Conservation (phyloP, 306 rosid species). For the Vigna angularis region DNA sequence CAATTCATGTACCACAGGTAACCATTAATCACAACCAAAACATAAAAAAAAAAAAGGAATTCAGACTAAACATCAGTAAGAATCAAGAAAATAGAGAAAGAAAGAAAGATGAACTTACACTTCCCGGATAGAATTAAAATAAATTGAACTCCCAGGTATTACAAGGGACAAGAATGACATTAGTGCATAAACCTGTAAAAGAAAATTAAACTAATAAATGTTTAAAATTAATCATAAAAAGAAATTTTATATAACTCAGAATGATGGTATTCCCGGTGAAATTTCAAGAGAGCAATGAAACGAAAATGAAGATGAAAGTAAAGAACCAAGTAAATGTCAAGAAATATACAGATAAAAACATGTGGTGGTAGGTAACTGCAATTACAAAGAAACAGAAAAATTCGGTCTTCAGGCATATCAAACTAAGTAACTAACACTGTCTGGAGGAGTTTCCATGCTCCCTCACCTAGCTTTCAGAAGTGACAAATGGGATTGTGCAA, state of each 20-base stretch:
- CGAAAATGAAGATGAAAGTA: conserved; percentile 2
- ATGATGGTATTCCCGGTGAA: conserved; percentile 25
- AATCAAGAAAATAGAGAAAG: conserved; percentile 27
- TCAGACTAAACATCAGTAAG: conserved; percentile 31
- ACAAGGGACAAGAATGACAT: conserved; percentile 96
- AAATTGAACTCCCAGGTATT: conserved; percentile 73
- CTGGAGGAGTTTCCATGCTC: not conserved
- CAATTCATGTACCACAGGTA: conserved; percentile 4
- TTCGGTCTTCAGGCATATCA: not conserved
- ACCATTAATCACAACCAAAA: conserved; percentile 28
- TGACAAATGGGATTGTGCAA: not conserved
- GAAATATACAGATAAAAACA: not conserved
- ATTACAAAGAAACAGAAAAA: conserved; percentile 24
- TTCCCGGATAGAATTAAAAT: conserved; percentile 90
- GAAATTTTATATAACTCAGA: conserved; percentile 20
- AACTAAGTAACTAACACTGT: not conserved
- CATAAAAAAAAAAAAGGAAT: conserved; percentile 10
- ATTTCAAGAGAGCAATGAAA: not conserved
- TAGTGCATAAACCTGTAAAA: conserved; percentile 82
- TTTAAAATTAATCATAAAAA: conserved; percentile 28
- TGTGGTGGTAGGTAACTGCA: conserved; percentile 14
- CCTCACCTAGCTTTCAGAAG: not conserved
- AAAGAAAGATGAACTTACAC: conserved; percentile 70
- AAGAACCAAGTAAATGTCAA: conserved; percentile 1
- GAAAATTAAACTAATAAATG: conserved; percentile 12